Evolutionary conservation across 352 stramenopile species (phyloP).

Genomic region (Pythium dissotocum): DNA sequence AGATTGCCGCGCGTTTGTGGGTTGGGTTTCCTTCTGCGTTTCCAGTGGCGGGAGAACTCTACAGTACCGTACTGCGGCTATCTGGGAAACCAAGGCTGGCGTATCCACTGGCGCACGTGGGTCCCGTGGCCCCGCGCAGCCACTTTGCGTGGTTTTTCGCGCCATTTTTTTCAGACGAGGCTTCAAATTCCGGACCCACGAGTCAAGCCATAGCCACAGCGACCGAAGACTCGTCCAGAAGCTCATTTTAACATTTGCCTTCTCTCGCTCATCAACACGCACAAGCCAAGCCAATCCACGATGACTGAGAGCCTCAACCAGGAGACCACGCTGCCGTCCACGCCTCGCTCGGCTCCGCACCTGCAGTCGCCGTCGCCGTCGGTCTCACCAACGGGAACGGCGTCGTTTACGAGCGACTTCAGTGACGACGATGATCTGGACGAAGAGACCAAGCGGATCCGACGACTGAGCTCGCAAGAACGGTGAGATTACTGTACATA

Average conservation of each 20-base stretch:
- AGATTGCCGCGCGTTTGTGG: background rate
- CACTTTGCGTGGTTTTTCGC: conserved; percentile 12
- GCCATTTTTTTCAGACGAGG: conserved; percentile 17
- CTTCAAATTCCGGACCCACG: conserved; percentile 25
- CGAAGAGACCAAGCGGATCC: conserved; percentile 10
- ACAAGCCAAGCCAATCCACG: background rate
- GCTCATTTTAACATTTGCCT: conserved; percentile 15
- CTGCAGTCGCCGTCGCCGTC: background rate
- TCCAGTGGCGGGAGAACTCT: background rate
- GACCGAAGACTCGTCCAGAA: background rate
- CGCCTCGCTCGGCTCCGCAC: background rate
- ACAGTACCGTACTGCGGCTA: background rate
- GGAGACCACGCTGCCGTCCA: background rate
- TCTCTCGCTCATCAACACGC: background rate
- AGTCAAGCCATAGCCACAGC: background rate
- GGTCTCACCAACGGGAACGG: conserved; percentile 10
- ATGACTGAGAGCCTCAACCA: conserved; percentile 15
- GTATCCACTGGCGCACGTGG: conserved; percentile 7
- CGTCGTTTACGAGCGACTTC: background rate
- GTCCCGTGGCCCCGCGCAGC: background rate
- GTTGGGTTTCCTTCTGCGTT: background rate
- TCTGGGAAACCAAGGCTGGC: background rate
- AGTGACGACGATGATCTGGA: conserved; percentile 17
- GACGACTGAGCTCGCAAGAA: conserved; percentile 8
- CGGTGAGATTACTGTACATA: conserved; percentile 3